phyloP scores from a whole-genome alignment of 176 grass and related monocot species.

The Avena atlantica region DNA sequence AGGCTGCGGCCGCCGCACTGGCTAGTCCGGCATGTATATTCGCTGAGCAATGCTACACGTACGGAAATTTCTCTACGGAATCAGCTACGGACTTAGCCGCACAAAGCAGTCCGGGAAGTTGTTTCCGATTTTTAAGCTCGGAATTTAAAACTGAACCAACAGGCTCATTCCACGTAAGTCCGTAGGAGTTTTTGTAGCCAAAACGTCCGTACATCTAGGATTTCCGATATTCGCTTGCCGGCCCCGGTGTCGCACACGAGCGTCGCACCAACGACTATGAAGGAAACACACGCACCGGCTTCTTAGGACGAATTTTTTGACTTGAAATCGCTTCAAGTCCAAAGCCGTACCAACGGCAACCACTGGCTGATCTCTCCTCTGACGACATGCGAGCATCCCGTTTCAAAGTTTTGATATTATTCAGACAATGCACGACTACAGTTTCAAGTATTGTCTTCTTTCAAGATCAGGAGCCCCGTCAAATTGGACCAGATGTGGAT shows the following conservation, averaged over 20 bases:
- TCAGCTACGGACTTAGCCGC: no score
- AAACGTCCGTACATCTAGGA: no score
- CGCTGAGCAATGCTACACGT: no score
- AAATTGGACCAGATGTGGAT: background rate
- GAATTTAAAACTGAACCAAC: no score
- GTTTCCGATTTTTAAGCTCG: no score
- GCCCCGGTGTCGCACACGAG: conserved; percentile 16
- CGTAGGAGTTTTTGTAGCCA: no score
- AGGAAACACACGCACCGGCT: background rate
- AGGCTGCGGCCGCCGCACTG: conserved; percentile 25
- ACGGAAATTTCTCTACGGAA: no score
- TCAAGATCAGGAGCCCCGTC: background rate
- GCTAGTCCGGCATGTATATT: background rate
- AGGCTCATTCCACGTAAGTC: no score
- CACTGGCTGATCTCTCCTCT: background rate
- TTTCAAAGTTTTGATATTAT: background rate
- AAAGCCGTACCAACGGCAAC: conserved; percentile 9
- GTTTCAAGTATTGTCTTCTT: background rate
- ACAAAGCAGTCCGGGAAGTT: no score
- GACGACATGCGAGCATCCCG: background rate
- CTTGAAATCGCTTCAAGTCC: background rate
- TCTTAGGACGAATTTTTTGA: background rate
- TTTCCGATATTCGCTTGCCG: background rate
- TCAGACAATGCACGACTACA: background rate
- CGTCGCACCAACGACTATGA: conserved; percentile 21